Evolutionary conservation across 2,329 filamentous ascomycete species (phyloP).

Genomic region (Talaromyces rugulosus): DNA sequence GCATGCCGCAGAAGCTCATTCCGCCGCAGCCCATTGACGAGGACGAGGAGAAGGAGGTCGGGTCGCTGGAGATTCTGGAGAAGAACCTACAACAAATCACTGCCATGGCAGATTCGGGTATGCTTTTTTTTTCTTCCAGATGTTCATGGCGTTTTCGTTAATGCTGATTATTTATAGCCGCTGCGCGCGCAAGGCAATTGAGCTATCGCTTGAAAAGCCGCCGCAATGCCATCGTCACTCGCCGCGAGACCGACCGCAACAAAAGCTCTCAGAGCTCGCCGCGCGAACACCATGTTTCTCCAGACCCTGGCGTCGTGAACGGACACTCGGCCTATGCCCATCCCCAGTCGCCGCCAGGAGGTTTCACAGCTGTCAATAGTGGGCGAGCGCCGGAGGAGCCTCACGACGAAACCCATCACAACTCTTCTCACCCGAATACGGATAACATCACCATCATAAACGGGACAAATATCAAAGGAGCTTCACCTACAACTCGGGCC

Average conservation of each 20-base stretch:
- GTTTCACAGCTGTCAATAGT: conserved; percentile 58
- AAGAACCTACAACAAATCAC: conserved; percentile 71
- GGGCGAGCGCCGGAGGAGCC: conserved; percentile 32
- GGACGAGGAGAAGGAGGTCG: conserved; percentile 80
- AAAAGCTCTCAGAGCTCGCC: conserved; percentile 32
- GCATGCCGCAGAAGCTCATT: conserved; percentile 76
- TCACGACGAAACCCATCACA: conserved; percentile 24
- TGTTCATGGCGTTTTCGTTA: neutral
- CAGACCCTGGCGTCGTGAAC: conserved; percentile 19
- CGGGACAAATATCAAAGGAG: conserved; percentile 47
- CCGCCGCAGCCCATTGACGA: conserved; percentile 77
- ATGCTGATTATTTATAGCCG: conserved; percentile 42
- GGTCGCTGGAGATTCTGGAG: conserved; percentile 78
- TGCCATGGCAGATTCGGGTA: conserved; percentile 73
- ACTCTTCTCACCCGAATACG: conserved; percentile 34
- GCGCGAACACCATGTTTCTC: conserved; percentile 25
- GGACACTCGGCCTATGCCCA: conserved; percentile 20
- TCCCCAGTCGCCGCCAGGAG: conserved; percentile 41
- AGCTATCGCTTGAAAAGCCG: conserved; percentile 76
- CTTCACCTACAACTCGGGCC: conserved; percentile 54
- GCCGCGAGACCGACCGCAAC: conserved; percentile 48
- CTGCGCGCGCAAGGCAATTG: conserved; percentile 68
- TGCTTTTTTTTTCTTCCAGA: conserved; percentile 16
- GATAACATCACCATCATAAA: conserved; percentile 48
- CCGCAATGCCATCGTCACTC: conserved; percentile 65